Evolutionary conservation across 768 basidiomycete species (phyloP).

Genomic region (Serendipita sp.): DNA sequence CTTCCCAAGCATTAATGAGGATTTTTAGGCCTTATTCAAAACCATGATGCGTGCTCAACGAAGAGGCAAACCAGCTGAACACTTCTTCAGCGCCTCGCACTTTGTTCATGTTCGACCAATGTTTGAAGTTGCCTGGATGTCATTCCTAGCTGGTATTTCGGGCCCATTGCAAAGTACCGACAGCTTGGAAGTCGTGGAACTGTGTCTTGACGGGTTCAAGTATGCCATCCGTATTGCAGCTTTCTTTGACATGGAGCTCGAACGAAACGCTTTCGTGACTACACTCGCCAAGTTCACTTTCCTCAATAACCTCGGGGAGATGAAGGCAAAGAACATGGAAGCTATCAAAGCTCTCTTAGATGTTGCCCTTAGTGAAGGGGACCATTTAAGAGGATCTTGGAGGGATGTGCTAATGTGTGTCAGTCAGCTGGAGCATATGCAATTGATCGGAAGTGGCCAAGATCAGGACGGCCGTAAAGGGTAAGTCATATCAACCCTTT

Average conservation of each 20-base stretch:
- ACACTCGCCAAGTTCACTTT: constrained; percentile 95
- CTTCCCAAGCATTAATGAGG: background rate
- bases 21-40: constrained; percentile 63
- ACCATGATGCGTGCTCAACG: constrained; percentile 85
- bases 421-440: constrained; percentile 97
- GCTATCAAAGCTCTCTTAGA: constrained; percentile 92
- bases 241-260: constrained; percentile 91
- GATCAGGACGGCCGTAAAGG: constrained; percentile 73
- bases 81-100: constrained; percentile 93
- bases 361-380: constrained; percentile 91
- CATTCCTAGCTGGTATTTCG: constrained; percentile 89
- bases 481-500: constrained; percentile 27
- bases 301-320: constrained; percentile 92
- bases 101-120: constrained; percentile 94
- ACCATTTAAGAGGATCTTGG: constrained; percentile 91
- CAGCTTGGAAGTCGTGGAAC: constrained; percentile 77
- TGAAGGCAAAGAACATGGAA: constrained; percentile 99
- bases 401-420: constrained; percentile 92
- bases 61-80: constrained; percentile 63
- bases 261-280: constrained; percentile 97
- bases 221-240: constrained; percentile 93
- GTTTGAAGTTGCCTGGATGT: constrained; percentile 99
- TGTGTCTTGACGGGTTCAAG: constrained; percentile 91
- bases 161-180: constrained; percentile 90
- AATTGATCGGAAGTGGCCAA: constrained; percentile 80